phyloP scores from a whole-genome alignment of 148 eudicot genomes.

The Rhododendron ovatum region DNA sequence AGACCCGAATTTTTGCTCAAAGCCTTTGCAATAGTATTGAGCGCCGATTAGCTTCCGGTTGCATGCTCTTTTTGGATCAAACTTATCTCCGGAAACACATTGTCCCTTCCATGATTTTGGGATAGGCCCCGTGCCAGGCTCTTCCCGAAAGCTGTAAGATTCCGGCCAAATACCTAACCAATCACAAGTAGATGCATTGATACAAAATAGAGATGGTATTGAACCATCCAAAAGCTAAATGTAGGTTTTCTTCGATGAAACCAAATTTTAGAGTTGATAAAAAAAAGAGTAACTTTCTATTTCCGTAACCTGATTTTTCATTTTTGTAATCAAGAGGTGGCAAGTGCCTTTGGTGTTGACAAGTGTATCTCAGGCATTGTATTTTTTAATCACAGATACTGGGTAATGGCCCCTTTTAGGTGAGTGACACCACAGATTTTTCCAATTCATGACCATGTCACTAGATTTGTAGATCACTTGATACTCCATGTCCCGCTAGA shows the following conservation, averaged over 20 bases:
- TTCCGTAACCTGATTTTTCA: background rate
- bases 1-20: slow-evolving; percentile 20
- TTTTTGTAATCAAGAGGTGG: background rate
- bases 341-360: background rate
- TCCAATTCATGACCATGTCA: background rate
- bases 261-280: background rate
- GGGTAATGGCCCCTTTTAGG: background rate
- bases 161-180: slow-evolving; percentile 47
- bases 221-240: background rate
- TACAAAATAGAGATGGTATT: background rate
- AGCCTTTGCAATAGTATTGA: slow-evolving; percentile 29
- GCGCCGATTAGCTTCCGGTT: slow-evolving; percentile 46
- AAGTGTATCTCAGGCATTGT: background rate
- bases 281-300: too few relatives aligned
- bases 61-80: slow-evolving; percentile 33
- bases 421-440: background rate
- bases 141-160: slow-evolving; percentile 38
- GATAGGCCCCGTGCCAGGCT: slow-evolving; percentile 19
- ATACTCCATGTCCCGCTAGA: background rate
- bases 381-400: background rate
- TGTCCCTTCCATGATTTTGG: slow-evolving; percentile 39
- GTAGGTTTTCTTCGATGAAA: background rate
- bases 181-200: background rate
- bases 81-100: slow-evolving; percentile 30
- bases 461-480: background rate